phyloP scores from a whole-genome alignment of 768 basidiomycete species.

The Erythrobasidium yunnanense region DNA sequence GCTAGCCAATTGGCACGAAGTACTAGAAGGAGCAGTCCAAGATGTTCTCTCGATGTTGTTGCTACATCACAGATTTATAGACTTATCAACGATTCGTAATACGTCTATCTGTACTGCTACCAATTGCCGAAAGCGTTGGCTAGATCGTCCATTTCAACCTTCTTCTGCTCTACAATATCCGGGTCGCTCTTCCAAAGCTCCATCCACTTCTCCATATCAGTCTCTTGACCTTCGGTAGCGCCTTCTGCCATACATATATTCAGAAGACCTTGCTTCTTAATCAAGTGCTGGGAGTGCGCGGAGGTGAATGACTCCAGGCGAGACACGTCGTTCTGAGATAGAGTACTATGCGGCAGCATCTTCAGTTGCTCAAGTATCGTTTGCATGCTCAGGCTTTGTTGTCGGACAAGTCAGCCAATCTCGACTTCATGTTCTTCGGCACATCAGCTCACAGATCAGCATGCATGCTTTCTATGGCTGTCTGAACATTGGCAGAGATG shows the following conservation, averaged over 20 bases:
- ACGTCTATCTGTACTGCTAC: neutral
- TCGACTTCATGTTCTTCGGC: neutral
- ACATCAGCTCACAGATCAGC: slow-evolving; percentile 13
- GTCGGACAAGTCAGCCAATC: too few species aligned
- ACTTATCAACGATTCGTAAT: too few species aligned
- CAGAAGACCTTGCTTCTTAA: slow-evolving; percentile 19
- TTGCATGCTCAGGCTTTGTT: too few species aligned
- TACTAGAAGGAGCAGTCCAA: too few species aligned
- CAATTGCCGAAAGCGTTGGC: neutral
- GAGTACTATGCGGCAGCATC: neutral
- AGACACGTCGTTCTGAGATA: neutral
- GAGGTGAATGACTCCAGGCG: neutral
- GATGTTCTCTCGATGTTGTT: too few species aligned
- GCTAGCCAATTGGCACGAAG: too few species aligned
- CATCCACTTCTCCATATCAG: slow-evolving; percentile 1
- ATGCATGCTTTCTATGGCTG: slow-evolving; percentile 1
- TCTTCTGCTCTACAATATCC: neutral
- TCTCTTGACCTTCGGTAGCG: neutral
- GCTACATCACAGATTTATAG: too few species aligned
- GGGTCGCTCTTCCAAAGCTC: slow-evolving; percentile 3
- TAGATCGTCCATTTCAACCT: slow-evolving; percentile 10
- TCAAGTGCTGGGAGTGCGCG: slow-evolving; percentile 3
- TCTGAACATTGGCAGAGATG: neutral
- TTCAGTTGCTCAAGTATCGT: neutral
- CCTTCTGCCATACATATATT: slow-evolving; percentile 11